Conservation (phyloP, 192 early-diverging fungal species). For the Entomortierella parvispora region DNA sequence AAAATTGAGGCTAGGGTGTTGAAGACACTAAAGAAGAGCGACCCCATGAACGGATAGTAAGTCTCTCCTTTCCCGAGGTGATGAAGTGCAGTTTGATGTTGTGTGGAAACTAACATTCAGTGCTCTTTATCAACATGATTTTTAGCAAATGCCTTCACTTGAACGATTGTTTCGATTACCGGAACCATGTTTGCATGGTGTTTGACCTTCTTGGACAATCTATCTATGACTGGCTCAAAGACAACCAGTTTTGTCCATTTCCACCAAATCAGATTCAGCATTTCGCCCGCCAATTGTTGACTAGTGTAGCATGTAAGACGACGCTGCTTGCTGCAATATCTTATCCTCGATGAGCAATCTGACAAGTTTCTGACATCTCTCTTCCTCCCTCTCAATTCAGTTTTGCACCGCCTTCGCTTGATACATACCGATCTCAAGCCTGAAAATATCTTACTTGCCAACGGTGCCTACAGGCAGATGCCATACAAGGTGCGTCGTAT, state of each 20-base stretch:
- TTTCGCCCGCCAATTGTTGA: conserved; percentile 87
- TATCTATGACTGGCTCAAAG: conserved; percentile 96
- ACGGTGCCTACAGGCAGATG: conserved; percentile 64
- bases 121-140: neutral
- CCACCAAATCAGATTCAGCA: conserved; percentile 83
- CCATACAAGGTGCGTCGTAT: conserved; percentile 59
- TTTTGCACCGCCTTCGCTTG: conserved; percentile 85
- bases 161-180: conserved; percentile 84
- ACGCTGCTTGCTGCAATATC: neutral
- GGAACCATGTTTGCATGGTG: conserved; percentile 97
- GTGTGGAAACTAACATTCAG: too few relatives aligned
- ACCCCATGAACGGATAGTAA: conserved; percentile 85
- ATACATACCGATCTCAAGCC: conserved; percentile 99
- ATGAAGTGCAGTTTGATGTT: too few relatives aligned
- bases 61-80: conserved; percentile 24
- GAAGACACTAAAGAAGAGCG: conserved; percentile 77
- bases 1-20: conserved; percentile 89
- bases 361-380: too few relatives aligned
- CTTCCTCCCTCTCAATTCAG: conserved; percentile 28
- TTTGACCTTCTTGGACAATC: conserved; percentile 90
- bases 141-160: conserved; percentile 91
- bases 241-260: conserved; percentile 93
- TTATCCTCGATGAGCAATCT: too few relatives aligned
- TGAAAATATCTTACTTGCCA: conserved; percentile 88
- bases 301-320: conserved; percentile 78